Conservation (phyloP, 116 monocot genomes). For the Posidonia oceanica region DNA sequence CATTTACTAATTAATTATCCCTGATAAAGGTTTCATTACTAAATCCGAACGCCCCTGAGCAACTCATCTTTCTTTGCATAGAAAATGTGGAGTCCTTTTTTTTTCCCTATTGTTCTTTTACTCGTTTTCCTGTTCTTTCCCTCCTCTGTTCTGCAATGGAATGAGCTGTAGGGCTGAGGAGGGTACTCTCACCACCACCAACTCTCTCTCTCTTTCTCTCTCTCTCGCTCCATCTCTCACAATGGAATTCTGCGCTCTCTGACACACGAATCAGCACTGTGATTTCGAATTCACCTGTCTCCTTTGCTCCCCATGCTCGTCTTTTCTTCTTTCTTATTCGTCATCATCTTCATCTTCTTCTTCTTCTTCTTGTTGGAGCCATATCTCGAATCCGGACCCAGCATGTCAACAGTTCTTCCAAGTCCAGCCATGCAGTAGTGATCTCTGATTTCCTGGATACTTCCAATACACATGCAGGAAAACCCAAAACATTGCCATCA, state of each 20-base stretch:
- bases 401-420: background rate
- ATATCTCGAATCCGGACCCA: no score
- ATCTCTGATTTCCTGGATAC: no score
- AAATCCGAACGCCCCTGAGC: no score
- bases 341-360: background rate
- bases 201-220: background rate
- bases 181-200: background rate
- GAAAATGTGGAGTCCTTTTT: conserved; percentile 1
- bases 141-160: background rate
- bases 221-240: background rate
- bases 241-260: conserved; percentile 18
- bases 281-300: conserved; percentile 11
- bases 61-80: background rate
- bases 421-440: no score
- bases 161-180: conserved; percentile 3
- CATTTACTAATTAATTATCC: no score
- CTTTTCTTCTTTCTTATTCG: background rate
- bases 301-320: background rate
- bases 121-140: background rate
- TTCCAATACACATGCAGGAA: no score
- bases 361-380: background rate
- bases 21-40: no score
- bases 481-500: no score
- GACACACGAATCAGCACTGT: conserved; percentile 12
- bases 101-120: background rate